A percentile compares a stretch with the other conserved stretches of the same genome.
Conservation (phyloP, 164 flowering plant species). For the Nymphaea colorata region DNA sequence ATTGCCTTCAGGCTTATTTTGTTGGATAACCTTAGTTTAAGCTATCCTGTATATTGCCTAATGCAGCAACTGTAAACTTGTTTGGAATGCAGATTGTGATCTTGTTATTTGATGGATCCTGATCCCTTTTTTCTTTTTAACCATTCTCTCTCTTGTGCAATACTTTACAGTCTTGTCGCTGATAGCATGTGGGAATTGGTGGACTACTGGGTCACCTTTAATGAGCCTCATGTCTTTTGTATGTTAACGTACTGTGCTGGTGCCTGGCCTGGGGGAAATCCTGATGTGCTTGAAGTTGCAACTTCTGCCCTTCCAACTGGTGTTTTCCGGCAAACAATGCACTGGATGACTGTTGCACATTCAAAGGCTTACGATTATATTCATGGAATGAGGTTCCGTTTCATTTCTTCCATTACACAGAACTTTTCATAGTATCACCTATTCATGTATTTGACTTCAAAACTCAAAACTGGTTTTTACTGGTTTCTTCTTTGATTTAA, state of each 20-base stretch:
- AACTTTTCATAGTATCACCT: background rate
- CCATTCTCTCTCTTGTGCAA: background rate
- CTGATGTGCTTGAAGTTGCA: slow-evolving; percentile 88
- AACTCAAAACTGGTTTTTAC: background rate
- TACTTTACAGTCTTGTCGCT: slow-evolving; percentile 72
- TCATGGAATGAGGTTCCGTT: slow-evolving; percentile 47
- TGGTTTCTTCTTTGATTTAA: background rate
- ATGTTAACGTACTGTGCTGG: slow-evolving; percentile 96
- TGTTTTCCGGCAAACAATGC: slow-evolving; percentile 73
- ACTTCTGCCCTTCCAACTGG: slow-evolving; percentile 91
- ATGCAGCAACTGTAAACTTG: too few relatives aligned
- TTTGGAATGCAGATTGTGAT: slow-evolving; percentile 9
- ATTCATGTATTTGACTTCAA: background rate
- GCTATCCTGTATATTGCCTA: too few relatives aligned
- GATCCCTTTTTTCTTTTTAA: too few relatives aligned
- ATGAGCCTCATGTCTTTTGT: slow-evolving; percentile 95
- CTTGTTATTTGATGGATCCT: background rate
- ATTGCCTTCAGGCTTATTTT: too few relatives aligned
- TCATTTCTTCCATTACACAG: background rate
- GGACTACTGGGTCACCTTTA: slow-evolving; percentile 94
- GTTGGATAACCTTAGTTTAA: too few relatives aligned
- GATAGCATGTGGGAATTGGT: slow-evolving; percentile 66
- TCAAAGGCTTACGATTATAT: slow-evolving; percentile 81
- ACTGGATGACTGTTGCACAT: slow-evolving; percentile 91
- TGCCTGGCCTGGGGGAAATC: slow-evolving; percentile 98